Base-by-base conservation (phyloP, 2,329 filamentous ascomycete genomes). In the Xylaria sp. region DNA sequence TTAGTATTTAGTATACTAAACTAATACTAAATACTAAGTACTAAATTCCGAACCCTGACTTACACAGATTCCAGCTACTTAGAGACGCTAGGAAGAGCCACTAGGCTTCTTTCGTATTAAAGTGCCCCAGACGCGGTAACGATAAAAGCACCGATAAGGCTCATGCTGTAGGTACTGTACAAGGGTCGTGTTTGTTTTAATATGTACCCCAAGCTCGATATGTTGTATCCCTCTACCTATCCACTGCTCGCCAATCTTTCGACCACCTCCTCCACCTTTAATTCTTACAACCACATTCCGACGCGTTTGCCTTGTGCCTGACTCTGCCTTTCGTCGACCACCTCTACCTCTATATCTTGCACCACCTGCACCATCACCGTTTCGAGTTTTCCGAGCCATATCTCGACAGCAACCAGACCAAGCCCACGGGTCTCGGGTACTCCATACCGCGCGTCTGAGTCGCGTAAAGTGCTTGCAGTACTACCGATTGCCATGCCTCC, bases 391-490 rank as follows among this genome's bases (percentile, higher is more conserved):
- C 39, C 9, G 12, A 51, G 20, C 58, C 2, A 52, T 54, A 59
- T 58, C 48, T 50, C 25, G 28, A 55, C 48, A 52, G 52, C 55
- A 66, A 63, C 55, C 57, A 41, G 18, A 60, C 51, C 51, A 60
- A 63, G 23, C 25, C 10, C 28, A 8, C 7, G 1, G 46, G 46
- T 25, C 39, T 52, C 32, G 58, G 13, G 25, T 32, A 44, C 61
- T 58, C 61, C 58, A 23, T 65, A 65, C 70, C 74, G 52, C 76
- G 86, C 86, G 86, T 87, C 84, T 80, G 75, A 83, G 84, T 87
- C 86, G 86, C 86, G 86, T 88, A 82, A 81, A 85, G 83, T 84
- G 84, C 81, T 80, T 78, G 72, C 73, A 72, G 73, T 58, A 50
- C 52, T 62, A 68, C 72, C 70, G 50, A 54, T 74, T 70, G 75